A percentile compares a stretch with the other conserved stretches of the same genome.
Conservation (phyloP, 2,329 filamentous ascomycete species). For the Byssoonygena ceratinophila region DNA sequence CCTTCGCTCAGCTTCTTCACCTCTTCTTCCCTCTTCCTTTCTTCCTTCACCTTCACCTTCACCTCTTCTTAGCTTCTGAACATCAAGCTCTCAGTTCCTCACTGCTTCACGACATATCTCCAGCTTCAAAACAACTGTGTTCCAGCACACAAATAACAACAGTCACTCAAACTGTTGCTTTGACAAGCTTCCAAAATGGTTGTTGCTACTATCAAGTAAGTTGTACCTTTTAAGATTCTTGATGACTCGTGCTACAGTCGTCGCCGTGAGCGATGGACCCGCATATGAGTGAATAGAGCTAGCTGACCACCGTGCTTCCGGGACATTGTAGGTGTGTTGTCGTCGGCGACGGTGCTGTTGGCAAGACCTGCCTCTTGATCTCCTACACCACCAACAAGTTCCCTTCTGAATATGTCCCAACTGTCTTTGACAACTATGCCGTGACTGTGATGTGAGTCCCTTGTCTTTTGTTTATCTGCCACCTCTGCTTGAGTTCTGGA, state of each 20-base stretch:
- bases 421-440: constrained; percentile 99
- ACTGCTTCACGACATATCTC: neutral
- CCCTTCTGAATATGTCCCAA: constrained; percentile 98
- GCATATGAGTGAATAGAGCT: neutral
- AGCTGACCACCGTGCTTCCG: neutral
- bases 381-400: constrained; percentile 99
- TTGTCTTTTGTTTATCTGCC: neutral
- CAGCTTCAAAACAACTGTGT: neutral
- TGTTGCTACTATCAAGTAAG: constrained; percentile 55
- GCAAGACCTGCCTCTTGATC: constrained; percentile 97
- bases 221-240: constrained; percentile 14
- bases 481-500: neutral
- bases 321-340: constrained; percentile 70
- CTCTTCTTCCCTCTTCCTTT: neutral
- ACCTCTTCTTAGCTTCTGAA: neutral
- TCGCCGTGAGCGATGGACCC: neutral
- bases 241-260: neutral
- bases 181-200: constrained; percentile 39
- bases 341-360: constrained; percentile 97
- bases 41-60: neutral
- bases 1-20: neutral
- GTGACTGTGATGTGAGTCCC: constrained; percentile 94
- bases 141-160: constrained; percentile 5
- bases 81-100: constrained; percentile 1
- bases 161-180: constrained; percentile 1